Conservation (phyloP, 2,329 filamentous ascomycete species). For the Penicillium frequentans region DNA sequence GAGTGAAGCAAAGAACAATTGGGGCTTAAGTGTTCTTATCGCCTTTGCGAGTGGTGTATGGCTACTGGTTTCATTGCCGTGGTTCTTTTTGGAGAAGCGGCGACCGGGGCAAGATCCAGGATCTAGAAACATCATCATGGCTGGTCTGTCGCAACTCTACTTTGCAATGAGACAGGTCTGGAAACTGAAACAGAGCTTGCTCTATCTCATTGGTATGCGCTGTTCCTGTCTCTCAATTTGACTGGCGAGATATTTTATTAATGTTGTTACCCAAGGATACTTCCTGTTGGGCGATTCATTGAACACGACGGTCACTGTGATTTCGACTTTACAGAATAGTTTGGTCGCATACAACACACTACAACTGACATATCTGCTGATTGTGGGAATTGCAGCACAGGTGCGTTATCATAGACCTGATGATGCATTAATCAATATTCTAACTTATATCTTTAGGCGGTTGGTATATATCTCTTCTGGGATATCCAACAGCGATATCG, state of each 20-base stretch:
- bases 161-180: conserved; percentile 61
- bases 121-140: conserved; percentile 51
- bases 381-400: conserved; percentile 65
- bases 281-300: conserved; percentile 68
- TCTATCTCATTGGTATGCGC: conserved; percentile 60
- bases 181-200: conserved; percentile 63
- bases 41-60: conserved; percentile 65
- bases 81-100: conserved; percentile 66
- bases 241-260: not conserved
- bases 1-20: conserved; percentile 62
- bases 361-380: conserved; percentile 64
- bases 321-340: conserved; percentile 64
- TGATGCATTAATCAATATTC: not conserved
- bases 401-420: conserved; percentile 27
- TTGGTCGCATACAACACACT: conserved; percentile 66
- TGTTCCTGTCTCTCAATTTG: too few relatives aligned
- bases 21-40: conserved; percentile 64
- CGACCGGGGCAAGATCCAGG: conserved; percentile 58
- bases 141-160: conserved; percentile 63
- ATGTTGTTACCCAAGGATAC: conserved; percentile 45
- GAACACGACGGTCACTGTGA: conserved; percentile 69
- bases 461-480: conserved; percentile 65
- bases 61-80: conserved; percentile 64
- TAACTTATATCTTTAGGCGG: conserved; percentile 22
- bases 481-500: conserved; percentile 59